phyloP scores from a whole-genome alignment of 257 asterid species.

The Dorcoceras hygrometricum region DNA sequence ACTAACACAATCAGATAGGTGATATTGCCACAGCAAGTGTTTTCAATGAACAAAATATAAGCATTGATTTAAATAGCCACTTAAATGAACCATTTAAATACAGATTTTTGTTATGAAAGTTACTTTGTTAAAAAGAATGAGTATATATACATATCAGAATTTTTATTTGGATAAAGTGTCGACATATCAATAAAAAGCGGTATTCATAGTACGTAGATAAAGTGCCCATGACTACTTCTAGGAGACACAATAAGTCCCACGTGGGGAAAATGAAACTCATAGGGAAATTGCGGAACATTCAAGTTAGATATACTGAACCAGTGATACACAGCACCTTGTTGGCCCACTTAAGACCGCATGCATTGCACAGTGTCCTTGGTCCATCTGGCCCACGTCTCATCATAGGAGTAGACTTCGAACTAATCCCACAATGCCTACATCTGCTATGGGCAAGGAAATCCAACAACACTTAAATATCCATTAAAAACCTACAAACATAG shows the following conservation, averaged over 20 bases:
- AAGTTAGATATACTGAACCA: neutral
- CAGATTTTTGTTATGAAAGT: neutral
- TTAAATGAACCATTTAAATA: neutral
- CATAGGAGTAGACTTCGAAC: conserved; percentile 95
- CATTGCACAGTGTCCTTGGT: conserved; percentile 90
- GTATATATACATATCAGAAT: neutral
- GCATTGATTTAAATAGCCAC: neutral
- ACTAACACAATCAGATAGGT: neutral
- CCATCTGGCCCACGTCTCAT: conserved; percentile 99
- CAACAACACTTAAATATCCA: conserved; percentile 21
- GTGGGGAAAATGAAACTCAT: neutral
- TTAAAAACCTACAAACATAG: neutral
- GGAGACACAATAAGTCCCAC: neutral
- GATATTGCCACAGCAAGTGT: neutral
- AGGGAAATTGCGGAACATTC: conserved; percentile 9
- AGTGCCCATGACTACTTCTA: neutral
- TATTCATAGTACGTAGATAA: neutral
- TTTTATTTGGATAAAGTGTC: neutral
- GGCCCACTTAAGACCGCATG: conserved; percentile 94
- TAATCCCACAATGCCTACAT: conserved; percentile 83
- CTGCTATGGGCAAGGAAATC: conserved; percentile 37
- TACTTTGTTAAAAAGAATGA: neutral
- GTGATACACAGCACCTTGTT: conserved; percentile 58
- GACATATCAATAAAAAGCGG: neutral
- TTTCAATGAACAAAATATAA: neutral